These are phyloP conservation scores for Hibiscus syriacus DNA, from an alignment of 345 rosid species.

Conservation along the genomic window DNA sequence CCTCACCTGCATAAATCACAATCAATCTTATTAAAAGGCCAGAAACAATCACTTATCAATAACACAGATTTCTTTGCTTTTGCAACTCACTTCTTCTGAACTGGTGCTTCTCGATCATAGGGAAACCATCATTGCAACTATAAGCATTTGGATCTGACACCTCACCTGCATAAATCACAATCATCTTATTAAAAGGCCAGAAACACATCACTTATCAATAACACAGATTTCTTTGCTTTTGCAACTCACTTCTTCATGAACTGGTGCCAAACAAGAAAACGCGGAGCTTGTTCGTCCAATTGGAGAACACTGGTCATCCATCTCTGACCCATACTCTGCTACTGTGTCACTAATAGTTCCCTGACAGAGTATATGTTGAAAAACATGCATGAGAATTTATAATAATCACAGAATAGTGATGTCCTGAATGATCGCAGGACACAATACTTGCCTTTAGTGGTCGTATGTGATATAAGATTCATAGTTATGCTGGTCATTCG, in stretches of 20 bases:
- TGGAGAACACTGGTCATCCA: conserved; percentile 50
- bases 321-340: conserved; percentile 56
- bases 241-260: conserved; percentile 63
- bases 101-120: conserved; percentile 33
- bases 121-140: conserved; percentile 58
- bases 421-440: background rate
- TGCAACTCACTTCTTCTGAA: conserved; percentile 62
- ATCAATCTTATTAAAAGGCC: background rate
- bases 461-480: conserved; percentile 37
- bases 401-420: background rate
- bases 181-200: background rate
- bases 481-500: conserved; percentile 36
- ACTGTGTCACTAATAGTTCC: conserved; percentile 42
- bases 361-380: conserved; percentile 28
- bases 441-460: conserved; percentile 44
- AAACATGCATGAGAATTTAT: background rate
- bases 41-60: background rate
- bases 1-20: conserved; percentile 24
- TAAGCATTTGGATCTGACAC: conserved; percentile 55
- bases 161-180: conserved; percentile 22
- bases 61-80: conserved; percentile 7
- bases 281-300: conserved; percentile 29
- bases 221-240: conserved; percentile 10
- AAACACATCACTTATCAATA: background rate
- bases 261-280: conserved; percentile 35